A percentile compares a stretch with the other conserved stretches of the same genome.
These are phyloP conservation scores for Spathaspora jeffriesii DNA, from an alignment of 1,139 yeast species.

Conservation along the genomic window DNA sequence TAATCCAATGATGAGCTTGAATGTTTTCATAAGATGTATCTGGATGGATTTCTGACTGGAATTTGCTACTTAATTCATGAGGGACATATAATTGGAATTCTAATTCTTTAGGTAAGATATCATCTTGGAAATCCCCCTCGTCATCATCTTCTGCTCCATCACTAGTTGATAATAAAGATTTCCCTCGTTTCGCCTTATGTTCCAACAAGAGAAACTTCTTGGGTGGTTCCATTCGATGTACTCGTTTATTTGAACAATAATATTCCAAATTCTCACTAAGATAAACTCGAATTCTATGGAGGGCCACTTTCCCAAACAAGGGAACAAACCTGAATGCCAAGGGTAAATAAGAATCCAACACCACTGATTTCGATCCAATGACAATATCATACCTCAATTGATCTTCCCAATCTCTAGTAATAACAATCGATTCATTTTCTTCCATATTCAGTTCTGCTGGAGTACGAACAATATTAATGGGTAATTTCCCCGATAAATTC, in stretches of 20 bases:
- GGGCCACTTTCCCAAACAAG: constrained; percentile 74
- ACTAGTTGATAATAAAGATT: constrained; percentile 32
- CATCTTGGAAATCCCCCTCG: constrained; percentile 32
- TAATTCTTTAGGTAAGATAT: constrained; percentile 58
- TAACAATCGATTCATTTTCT: constrained; percentile 91
- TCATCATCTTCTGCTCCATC: constrained; percentile 11
- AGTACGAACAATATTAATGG: constrained; percentile 69
- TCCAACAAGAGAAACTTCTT: constrained; percentile 79
- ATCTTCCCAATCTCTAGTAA: constrained; percentile 92
- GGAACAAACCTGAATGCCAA: constrained; percentile 84
- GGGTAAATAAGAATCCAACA: constrained; percentile 82
- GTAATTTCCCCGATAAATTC: constrained; percentile 63
- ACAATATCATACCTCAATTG: constrained; percentile 87
- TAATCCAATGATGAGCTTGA: constrained; percentile 93
- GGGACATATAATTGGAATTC: constrained; percentile 88
- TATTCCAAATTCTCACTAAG: constrained; percentile 89
- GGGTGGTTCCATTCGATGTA: constrained; percentile 89
- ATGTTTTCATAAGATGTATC: constrained; percentile 79
- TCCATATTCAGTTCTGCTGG: constrained; percentile 81
- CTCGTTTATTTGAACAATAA: constrained; percentile 80
- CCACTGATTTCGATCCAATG: constrained; percentile 84
- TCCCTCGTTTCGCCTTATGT: constrained; percentile 65
- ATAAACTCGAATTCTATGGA: constrained; percentile 84
- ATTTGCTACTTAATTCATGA: constrained; percentile 18
- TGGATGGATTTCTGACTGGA: constrained; percentile 59